Conservation (phyloP, 2,329 filamentous ascomycete species). For the Fusarium bactridioides region DNA sequence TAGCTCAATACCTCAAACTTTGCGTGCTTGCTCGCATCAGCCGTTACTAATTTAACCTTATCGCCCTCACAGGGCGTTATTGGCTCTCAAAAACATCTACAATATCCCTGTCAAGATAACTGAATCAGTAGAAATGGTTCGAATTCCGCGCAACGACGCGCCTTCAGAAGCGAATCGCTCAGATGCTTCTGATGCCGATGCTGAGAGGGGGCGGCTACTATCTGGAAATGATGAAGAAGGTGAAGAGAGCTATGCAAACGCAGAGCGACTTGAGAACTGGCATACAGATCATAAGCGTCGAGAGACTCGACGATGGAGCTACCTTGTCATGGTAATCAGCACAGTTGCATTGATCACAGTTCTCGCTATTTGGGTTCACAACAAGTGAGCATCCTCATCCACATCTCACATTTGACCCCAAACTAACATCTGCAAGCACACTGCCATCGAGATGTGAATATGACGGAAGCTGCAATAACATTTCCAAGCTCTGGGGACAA, state of each 20-base stretch:
- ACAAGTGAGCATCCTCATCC: slow-evolving; percentile 16
- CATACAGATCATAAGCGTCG: slow-evolving; percentile 28
- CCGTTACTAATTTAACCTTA: background rate
- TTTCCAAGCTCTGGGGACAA: slow-evolving; percentile 79
- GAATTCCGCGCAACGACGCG: slow-evolving; percentile 21
- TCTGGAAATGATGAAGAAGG: slow-evolving; percentile 14
- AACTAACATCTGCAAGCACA: slow-evolving; percentile 8
- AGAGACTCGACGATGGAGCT: slow-evolving; percentile 33
- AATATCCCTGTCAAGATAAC: slow-evolving; percentile 23
- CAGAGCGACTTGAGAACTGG: slow-evolving; percentile 33
- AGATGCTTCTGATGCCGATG: slow-evolving; percentile 19
- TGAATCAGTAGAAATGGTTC: slow-evolving; percentile 24
- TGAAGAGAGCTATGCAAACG: slow-evolving; percentile 13
- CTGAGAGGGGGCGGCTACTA: slow-evolving; percentile 23
- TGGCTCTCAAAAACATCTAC: slow-evolving; percentile 7
- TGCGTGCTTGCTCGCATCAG: background rate
- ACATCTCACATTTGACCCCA: background rate
- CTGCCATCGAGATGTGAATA: slow-evolving; percentile 36
- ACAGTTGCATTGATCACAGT: slow-evolving; percentile 25
- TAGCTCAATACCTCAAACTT: background rate
- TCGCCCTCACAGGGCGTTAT: background rate
- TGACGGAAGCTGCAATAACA: slow-evolving; percentile 58
- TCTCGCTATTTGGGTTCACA: slow-evolving; percentile 30
- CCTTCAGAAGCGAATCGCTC: slow-evolving; percentile 11
- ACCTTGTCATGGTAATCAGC: slow-evolving; percentile 32